Conservation (phyloP, 2,329 filamentous ascomycete species). For the Cladosporium sp. region DNA sequence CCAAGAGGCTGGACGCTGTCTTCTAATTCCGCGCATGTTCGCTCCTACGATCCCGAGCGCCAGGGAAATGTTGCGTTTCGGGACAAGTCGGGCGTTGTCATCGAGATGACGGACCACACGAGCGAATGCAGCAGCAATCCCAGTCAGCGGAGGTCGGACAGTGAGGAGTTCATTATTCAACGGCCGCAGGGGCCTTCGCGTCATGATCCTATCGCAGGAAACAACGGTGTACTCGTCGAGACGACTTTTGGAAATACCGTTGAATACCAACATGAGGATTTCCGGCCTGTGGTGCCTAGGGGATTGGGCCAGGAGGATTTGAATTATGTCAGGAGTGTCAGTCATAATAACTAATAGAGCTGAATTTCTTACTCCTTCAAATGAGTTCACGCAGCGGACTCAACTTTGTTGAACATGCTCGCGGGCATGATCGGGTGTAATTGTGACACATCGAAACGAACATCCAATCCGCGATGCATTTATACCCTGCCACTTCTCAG, state of each 20-base stretch:
- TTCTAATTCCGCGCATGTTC: not conserved
- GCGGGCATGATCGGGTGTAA: not conserved
- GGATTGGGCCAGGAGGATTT: not conserved
- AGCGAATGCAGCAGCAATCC: constrained; percentile 3
- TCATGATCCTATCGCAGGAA: not conserved
- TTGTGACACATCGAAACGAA: not conserved
- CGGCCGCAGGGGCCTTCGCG: not conserved
- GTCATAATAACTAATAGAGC: not conserved
- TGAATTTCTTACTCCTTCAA: not conserved
- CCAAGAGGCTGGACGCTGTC: not conserved
- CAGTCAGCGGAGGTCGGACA: not conserved
- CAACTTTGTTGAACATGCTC: not conserved
- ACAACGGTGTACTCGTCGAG: not conserved
- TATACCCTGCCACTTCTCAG: not conserved
- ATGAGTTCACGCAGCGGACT: not conserved
- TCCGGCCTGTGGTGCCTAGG: not conserved
- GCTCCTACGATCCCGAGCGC: not conserved
- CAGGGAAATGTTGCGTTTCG: not conserved
- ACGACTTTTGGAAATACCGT: constrained; percentile 1
- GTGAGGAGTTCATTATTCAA: constrained; percentile 10
- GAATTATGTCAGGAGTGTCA: constrained; percentile 11
- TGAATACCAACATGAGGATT: not conserved
- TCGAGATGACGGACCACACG: constrained; percentile 2
- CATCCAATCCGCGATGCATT: not conserved
- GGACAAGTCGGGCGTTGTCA: not conserved